Conservation (phyloP, 352 stramenopile genomes). For the Paralagenidium karlingii region DNA sequence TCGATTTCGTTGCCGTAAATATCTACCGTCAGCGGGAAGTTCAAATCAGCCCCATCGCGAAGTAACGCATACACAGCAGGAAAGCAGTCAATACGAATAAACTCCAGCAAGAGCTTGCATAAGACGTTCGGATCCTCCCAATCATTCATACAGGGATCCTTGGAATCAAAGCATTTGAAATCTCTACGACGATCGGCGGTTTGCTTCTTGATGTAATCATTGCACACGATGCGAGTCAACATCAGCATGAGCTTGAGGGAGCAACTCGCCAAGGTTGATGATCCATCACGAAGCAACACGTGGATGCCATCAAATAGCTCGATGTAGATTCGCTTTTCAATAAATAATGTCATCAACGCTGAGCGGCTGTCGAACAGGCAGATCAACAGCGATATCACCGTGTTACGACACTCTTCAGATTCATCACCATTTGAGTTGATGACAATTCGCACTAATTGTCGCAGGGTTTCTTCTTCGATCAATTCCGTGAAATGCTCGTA, state of each 20-base stretch:
- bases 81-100: conserved; percentile 56
- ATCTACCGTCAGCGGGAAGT: conserved; percentile 34
- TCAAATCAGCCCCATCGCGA: conserved; percentile 65
- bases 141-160: too few species aligned
- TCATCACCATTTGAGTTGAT: conserved; percentile 31
- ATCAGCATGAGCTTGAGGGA: conserved; percentile 40
- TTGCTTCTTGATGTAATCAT: too few species aligned
- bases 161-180: too few species aligned
- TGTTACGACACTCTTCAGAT: conserved; percentile 52
- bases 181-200: too few species aligned
- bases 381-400: conserved; percentile 44
- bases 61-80: conserved; percentile 53
- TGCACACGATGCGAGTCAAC: conserved; percentile 37
- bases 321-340: conserved; percentile 41
- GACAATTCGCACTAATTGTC: conserved; percentile 38
- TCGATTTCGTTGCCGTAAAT: conserved; percentile 36
- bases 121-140: conserved; percentile 52
- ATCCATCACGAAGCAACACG: conserved; percentile 24
- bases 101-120: conserved; percentile 50
- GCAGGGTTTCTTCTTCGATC: conserved; percentile 28
- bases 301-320: conserved; percentile 40
- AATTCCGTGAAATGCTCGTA: conserved; percentile 20
- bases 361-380: conserved; percentile 50
- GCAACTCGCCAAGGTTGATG: conserved; percentile 18
- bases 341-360: conserved; percentile 37